These are phyloP conservation scores for Malania oleifera DNA, from an alignment of 164 flowering plant species.

Conservation along the genomic window DNA sequence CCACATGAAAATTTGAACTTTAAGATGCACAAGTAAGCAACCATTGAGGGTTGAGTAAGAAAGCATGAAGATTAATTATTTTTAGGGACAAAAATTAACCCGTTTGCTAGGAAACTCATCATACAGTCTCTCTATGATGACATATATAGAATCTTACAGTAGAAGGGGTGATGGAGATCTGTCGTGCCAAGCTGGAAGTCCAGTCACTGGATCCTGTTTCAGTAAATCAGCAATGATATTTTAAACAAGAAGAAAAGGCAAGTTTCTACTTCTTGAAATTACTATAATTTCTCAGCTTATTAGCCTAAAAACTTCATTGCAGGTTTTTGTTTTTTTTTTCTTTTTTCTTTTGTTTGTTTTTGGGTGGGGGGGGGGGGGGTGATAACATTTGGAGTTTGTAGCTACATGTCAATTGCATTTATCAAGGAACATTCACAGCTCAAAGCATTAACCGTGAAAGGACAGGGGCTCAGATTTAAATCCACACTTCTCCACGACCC, in stretches of 20 bases:
- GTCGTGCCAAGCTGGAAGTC: conserved; percentile 72
- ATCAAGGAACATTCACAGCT: neutral
- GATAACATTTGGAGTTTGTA: too few relatives aligned
- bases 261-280: neutral
- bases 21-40: neutral
- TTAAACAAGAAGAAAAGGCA: too few relatives aligned
- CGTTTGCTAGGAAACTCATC: neutral
- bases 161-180: conserved; percentile 60
- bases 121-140: neutral
- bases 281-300: neutral
- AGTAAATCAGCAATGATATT: conserved; percentile 9
- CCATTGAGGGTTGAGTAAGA: neutral
- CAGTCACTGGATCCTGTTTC: conserved; percentile 88
- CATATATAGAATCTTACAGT: conserved; percentile 44
- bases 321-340: too few relatives aligned
- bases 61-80: conserved; percentile 1
- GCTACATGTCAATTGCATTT: neutral
- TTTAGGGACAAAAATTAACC: neutral
- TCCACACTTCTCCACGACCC: conserved; percentile 69
- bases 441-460: conserved; percentile 58
- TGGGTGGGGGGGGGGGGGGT: too few relatives aligned
- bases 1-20: neutral
- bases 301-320: neutral
- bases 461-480: conserved; percentile 64
- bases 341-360: too few relatives aligned